phyloP scores from a whole-genome alignment of 768 basidiomycete genomes.

The Boletus eberwhitei region DNA sequence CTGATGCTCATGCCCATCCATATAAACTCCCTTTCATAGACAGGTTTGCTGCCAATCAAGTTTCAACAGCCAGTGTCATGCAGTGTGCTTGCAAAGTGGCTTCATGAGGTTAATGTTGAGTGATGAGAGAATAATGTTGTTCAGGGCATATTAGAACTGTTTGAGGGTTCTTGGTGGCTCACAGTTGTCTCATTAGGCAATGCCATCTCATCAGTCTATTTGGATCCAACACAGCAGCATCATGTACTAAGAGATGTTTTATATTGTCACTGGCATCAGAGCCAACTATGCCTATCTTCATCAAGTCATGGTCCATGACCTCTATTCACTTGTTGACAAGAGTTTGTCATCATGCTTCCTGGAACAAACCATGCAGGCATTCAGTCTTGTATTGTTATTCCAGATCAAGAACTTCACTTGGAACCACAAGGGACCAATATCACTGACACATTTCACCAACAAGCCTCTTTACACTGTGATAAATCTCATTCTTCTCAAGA shows the following conservation, averaged over 20 bases:
- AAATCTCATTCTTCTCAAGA: conserved; percentile 20
- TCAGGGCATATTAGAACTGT: too few relatives aligned
- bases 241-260: conserved; percentile 10
- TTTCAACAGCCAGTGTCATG: too few relatives aligned
- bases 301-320: conserved; percentile 14
- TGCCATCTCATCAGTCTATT: conserved; percentile 11
- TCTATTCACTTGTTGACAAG: conserved; percentile 24
- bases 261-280: conserved; percentile 11
- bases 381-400: conserved; percentile 12
- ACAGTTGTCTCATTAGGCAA: conserved; percentile 15
- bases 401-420: conserved; percentile 8
- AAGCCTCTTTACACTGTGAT: conserved; percentile 17
- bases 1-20: too few relatives aligned
- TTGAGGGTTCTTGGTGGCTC: conserved; percentile 14
- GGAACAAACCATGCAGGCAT: conserved; percentile 6
- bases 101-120: too few relatives aligned
- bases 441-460: conserved; percentile 15
- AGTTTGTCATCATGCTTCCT: conserved; percentile 12
- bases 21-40: too few relatives aligned
- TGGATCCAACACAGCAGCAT: not conserved
- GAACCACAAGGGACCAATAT: not conserved
- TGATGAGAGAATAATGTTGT: too few relatives aligned
- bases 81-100: too few relatives aligned
- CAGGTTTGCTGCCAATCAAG: too few relatives aligned
- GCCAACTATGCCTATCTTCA: conserved; percentile 7